Percentiles rank a stretch among this genome's conserved stretches.
These are phyloP conservation scores for Tetrahymena elliotti DNA, from an alignment of 73 alveolate species.

Conservation along the genomic window DNA sequence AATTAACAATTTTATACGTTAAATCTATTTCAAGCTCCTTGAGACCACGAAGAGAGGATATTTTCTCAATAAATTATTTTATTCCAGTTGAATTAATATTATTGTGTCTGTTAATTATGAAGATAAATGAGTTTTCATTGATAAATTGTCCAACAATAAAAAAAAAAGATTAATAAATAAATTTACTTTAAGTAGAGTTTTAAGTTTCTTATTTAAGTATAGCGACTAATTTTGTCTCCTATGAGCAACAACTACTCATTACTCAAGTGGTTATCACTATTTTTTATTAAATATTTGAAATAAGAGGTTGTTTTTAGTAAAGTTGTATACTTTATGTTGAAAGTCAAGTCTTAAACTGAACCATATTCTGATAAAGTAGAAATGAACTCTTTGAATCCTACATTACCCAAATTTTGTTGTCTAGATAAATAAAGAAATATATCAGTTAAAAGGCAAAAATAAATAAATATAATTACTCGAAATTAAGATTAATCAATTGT, in stretches of 20 bases:
- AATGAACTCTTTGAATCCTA: background rate
- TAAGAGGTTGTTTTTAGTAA: background rate
- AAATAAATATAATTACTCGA: background rate
- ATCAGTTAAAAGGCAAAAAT: background rate
- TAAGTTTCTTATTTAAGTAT: background rate
- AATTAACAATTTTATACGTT: background rate
- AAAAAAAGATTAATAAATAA: background rate
- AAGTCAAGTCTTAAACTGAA: background rate
- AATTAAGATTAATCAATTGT: background rate
- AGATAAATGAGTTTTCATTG: background rate
- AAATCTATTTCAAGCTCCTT: background rate
- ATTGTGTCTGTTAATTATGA: background rate
- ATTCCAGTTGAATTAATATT: background rate
- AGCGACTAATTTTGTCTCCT: background rate
- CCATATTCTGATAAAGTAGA: background rate
- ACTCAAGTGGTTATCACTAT: background rate
- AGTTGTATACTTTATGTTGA: background rate
- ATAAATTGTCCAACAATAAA: background rate
- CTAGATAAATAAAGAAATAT: background rate
- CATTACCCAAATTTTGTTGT: background rate
- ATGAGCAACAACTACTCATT: background rate
- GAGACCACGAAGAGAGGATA: background rate
- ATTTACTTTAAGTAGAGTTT: background rate
- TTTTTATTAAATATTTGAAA: background rate
- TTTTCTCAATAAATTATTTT: background rate